phyloP scores from a whole-genome alignment of 306 rosid genomes.

The Cucurbita argyrosperma region DNA sequence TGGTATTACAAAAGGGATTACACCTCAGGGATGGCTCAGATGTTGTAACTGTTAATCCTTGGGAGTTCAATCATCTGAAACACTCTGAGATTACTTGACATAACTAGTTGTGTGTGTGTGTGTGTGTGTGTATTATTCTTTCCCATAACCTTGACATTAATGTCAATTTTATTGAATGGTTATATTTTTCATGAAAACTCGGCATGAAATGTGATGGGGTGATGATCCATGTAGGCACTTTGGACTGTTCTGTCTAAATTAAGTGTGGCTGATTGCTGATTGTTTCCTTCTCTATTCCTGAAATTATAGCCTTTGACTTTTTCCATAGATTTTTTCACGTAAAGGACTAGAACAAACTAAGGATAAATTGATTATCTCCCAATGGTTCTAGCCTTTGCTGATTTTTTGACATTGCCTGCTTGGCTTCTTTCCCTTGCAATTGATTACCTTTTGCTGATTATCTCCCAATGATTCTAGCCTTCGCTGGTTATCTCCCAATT shows the following conservation, averaged over 20 bases:
- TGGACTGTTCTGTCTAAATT: slow-evolving; percentile 16
- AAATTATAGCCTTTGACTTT: too few relatives aligned
- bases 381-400: neutral
- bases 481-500: neutral
- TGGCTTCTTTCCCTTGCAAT: neutral
- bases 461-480: neutral
- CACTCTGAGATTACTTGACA: neutral
- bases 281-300: too few relatives aligned
- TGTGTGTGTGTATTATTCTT: too few relatives aligned
- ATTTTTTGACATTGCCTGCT: neutral
- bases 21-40: neutral
- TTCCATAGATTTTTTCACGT: neutral
- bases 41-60: neutral
- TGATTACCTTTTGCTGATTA: neutral
- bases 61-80: neutral
- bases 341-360: neutral
- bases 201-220: slow-evolving; percentile 19
- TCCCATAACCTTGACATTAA: neutral
- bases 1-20: neutral
- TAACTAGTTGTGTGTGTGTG: neutral
- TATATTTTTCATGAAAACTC: neutral
- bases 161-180: neutral
- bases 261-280: slow-evolving; percentile 14
- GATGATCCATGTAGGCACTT: slow-evolving; percentile 43
- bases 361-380: neutral